Evolutionary conservation across 768 basidiomycete genomes (phyloP).

Genomic region (Russula griseocarnosa): DNA sequence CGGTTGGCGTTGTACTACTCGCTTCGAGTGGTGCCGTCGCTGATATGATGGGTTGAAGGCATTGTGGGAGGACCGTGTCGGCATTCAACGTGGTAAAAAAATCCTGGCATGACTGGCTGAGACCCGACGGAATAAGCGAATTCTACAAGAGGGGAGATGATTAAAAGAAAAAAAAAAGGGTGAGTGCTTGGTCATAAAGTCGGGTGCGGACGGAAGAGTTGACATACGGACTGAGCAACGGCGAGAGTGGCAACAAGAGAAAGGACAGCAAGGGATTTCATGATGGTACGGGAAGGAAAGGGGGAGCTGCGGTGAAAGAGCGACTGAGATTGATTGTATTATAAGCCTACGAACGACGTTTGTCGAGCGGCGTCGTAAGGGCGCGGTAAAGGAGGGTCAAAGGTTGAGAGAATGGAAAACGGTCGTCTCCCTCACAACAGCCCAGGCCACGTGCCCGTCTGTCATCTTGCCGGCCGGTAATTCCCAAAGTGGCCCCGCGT

Average conservation of each 20-base stretch:
- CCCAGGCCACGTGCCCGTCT: not conserved
- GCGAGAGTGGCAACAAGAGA: constrained; percentile 49
- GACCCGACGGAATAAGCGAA: constrained; percentile 63
- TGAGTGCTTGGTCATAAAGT: constrained; percentile 34
- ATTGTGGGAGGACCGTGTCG: constrained; percentile 53
- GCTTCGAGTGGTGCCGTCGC: constrained; percentile 56
- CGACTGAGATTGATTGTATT: constrained; percentile 2
- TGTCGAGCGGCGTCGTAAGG: constrained; percentile 1
- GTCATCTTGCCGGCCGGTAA: not conserved
- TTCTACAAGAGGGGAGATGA: constrained; percentile 21
- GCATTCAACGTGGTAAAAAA: constrained; percentile 64
- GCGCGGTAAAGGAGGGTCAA: not conserved
- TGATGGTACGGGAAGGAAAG: constrained; percentile 33
- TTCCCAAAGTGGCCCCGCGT: not conserved
- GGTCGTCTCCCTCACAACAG: not conserved
- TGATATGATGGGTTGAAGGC: constrained; percentile 57
- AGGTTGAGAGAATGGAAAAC: not conserved
- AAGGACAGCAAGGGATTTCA: constrained; percentile 52
- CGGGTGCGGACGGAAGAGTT: not conserved
- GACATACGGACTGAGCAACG: constrained; percentile 40
- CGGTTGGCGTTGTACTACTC: constrained; percentile 39
- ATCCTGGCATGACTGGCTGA: constrained; percentile 49
- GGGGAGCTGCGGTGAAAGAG: constrained; percentile 15
- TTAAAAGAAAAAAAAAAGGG: constrained; percentile 3
- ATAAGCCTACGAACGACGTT: not conserved